Base-by-base conservation (phyloP, 2,329 filamentous ascomycete species). In the Grosmannia huntii region DNA sequence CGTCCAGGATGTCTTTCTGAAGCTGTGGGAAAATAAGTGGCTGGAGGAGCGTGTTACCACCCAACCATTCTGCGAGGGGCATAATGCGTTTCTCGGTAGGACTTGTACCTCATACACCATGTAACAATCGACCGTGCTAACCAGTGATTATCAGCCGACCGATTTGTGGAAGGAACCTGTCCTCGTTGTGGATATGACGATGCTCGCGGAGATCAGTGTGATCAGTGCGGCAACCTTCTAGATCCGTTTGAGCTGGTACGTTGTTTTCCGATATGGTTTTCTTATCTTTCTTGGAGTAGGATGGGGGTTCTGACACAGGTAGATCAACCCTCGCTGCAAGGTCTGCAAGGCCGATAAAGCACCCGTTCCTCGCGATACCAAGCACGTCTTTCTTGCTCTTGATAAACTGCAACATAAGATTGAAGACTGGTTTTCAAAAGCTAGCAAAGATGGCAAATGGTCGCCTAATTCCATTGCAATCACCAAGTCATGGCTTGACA, bases 301-400 rank as follows among this genome's bases (percentile, higher is more conserved):
- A 11, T 25, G 10, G 3, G 6, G 31, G 4, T 53, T 53, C 38
- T 53, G 7, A 53, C 31, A 25, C 5, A 21, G 3, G 10, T n/a
- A 59, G 58, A 85, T 89, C 68, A 91, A 92, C 66, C 90, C 90
- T 5, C 84, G 86, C 61, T 97, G 94, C 77, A 97, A 97, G 75
- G 79, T 97, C n/a, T 97, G 94, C 77, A 97, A 97, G 75, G 80
- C 96, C 21, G 90, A 96, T 67, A 36, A 57, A 46, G n/a, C 88
- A 86, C 92, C 91, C 2, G 84, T 92, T 33, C 82, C 83, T 55
- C 81, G 86, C 63, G 83, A 87, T 64, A 97, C 92, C 31, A 96
- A 90, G 72, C 94, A 97, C 69, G 82, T 96, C 52, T 95, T 90
- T 72, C 76, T 99, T n/a, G 81, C 83, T 56, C 78, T 99, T 10